Conservation (phyloP, 805 yeast species). For the Aciculoconidium aculeatum region DNA sequence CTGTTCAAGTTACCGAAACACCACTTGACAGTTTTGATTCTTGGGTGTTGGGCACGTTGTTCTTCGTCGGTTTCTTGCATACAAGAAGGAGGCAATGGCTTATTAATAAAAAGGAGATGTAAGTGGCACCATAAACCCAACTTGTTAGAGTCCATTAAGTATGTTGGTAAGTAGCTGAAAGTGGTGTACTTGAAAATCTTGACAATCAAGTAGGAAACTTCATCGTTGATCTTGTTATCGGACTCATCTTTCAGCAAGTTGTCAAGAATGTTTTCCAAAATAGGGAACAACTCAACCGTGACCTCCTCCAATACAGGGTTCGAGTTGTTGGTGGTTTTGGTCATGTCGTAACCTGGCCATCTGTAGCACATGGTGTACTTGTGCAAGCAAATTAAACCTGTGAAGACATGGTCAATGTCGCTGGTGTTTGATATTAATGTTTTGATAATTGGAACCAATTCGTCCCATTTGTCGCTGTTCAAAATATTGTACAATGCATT, state of each 20-base stretch:
- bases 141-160: constrained; percentile 28
- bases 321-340: constrained; percentile 14
- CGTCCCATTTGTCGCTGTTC: constrained; percentile 42
- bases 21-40: constrained; percentile 40
- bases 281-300: constrained; percentile 30
- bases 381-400: constrained; percentile 35
- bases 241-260: constrained; percentile 21
- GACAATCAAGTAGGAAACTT: constrained; percentile 34
- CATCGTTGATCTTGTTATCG: constrained; percentile 18
- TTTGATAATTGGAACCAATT: constrained; percentile 38
- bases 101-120: constrained; percentile 33
- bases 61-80: constrained; percentile 27
- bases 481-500: constrained; percentile 53
- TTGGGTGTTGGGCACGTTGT: constrained; percentile 32
- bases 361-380: constrained; percentile 38
- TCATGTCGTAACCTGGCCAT: constrained; percentile 43
- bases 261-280: constrained; percentile 26
- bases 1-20: constrained; percentile 39
- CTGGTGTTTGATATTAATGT: constrained; percentile 33
- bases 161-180: constrained; percentile 31
- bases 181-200: constrained; percentile 39
- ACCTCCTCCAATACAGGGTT: constrained; percentile 38
- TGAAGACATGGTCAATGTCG: constrained; percentile 30
- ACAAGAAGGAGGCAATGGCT: constrained; percentile 31
- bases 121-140: constrained; percentile 38